phyloP scores from a whole-genome alignment of 148 eudicot genomes.

The Rhododendron griersonianum region DNA sequence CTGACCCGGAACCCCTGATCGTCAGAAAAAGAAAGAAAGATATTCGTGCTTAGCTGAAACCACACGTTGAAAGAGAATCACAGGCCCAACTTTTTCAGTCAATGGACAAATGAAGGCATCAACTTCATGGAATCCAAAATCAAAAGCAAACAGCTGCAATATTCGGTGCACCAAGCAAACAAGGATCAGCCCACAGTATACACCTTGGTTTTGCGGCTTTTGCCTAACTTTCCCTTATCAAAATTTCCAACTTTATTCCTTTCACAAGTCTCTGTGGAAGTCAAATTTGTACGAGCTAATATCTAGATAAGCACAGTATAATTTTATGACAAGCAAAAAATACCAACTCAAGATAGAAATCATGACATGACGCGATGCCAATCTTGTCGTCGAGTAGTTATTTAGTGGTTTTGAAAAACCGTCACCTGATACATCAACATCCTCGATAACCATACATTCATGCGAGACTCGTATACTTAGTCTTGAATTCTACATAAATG shows the following conservation, averaged over 20 bases:
- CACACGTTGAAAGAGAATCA: background rate
- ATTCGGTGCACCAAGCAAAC: constrained; percentile 2
- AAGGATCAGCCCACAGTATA: constrained; percentile 8
- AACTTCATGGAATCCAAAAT: background rate
- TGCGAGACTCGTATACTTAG: background rate
- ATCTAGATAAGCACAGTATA: background rate
- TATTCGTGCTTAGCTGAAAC: constrained; percentile 11
- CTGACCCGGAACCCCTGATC: background rate
- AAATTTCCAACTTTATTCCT: background rate
- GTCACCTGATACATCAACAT: background rate
- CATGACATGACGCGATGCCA: background rate
- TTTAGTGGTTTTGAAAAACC: background rate
- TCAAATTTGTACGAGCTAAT: background rate
- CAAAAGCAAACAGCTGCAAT: background rate
- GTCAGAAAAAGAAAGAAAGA: background rate
- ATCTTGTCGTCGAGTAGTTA: background rate
- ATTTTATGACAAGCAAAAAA: background rate
- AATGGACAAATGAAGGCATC: background rate
- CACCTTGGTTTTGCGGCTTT: no score
- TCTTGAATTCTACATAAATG: background rate
- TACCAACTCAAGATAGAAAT: background rate
- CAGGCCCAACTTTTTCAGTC: background rate
- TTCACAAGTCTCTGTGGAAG: background rate
- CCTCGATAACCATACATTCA: background rate
- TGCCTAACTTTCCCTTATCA: background rate